These are phyloP conservation scores for Eutypella sp. DNA, from an alignment of 2,329 filamentous ascomycete species.

Conservation along the genomic window DNA sequence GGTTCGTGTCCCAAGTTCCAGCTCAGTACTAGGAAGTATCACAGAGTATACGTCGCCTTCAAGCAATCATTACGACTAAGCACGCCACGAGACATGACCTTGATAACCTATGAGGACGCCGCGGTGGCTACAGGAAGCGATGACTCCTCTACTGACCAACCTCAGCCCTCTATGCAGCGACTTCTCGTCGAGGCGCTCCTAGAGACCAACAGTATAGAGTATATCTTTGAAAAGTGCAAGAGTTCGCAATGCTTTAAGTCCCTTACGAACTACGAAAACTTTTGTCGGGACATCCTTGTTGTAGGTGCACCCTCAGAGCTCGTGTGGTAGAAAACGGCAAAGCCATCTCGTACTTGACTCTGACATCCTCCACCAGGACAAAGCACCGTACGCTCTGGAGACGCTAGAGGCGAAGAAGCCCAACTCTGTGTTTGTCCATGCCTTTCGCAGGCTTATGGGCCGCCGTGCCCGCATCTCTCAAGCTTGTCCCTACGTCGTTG, in stretches of 20 bases:
- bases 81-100: no score
- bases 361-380: conserved; percentile 25
- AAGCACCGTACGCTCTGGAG: conserved; percentile 28
- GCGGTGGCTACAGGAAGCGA: neutral
- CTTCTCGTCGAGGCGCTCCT: conserved; percentile 64
- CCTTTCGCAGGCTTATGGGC: conserved; percentile 57
- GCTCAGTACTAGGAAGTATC: neutral
- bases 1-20: neutral
- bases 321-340: neutral
- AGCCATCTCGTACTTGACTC: conserved; percentile 5
- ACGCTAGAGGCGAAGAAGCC: conserved; percentile 24
- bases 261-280: conserved; percentile 47
- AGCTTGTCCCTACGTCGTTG: conserved; percentile 57
- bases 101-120: neutral
- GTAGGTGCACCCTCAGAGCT: conserved; percentile 34
- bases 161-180: conserved; percentile 15
- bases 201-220: conserved; percentile 49
- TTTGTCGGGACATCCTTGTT: conserved; percentile 54
- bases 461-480: conserved; percentile 54
- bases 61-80: neutral
- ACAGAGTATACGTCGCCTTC: neutral
- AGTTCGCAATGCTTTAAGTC: conserved; percentile 47
- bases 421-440: conserved; percentile 45
- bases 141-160: neutral
- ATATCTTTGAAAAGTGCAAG: conserved; percentile 52